phyloP scores from a whole-genome alignment of 257 asterid species.

The Jacaranda mimosifolia region DNA sequence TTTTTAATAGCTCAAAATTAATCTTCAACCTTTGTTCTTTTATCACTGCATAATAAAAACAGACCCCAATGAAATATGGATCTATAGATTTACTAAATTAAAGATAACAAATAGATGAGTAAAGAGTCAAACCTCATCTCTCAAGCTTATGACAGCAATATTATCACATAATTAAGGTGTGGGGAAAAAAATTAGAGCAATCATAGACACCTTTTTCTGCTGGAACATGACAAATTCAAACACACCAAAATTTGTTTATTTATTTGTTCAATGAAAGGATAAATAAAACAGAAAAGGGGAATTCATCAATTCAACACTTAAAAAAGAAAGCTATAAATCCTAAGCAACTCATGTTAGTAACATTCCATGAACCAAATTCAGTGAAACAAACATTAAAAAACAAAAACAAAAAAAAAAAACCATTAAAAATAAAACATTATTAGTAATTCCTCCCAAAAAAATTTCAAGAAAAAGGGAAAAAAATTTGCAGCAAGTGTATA shows the following conservation, averaged over 20 bases:
- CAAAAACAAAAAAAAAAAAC: conserved; percentile 14
- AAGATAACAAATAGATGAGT: not conserved
- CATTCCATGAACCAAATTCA: conserved; percentile 24
- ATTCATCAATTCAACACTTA: not conserved
- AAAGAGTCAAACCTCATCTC: conserved; percentile 17
- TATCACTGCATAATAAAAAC: conserved; percentile 19
- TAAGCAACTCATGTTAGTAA: conserved; percentile 11
- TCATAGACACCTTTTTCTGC: not conserved
- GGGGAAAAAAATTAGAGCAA: too few species aligned
- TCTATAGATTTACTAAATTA: conserved; percentile 32
- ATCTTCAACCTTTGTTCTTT: not conserved
- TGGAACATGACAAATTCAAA: conserved; percentile 19
- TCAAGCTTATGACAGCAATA: not conserved
- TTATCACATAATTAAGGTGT: not conserved
- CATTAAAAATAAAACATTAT: not conserved
- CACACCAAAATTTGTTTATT: not conserved
- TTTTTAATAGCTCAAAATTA: conserved; percentile 1
- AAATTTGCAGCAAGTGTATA: conserved; percentile 1
- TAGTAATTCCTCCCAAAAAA: not conserved
- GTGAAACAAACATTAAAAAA: not conserved
- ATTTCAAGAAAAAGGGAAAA: not conserved
- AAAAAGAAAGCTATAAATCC: not conserved
- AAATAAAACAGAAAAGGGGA: not conserved
- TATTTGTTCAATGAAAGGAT: not conserved
- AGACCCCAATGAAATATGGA: conserved; percentile 31